phyloP scores from a whole-genome alignment of 805 yeast genomes.

The Cyberlindnera nakhonratchasimensis region DNA sequence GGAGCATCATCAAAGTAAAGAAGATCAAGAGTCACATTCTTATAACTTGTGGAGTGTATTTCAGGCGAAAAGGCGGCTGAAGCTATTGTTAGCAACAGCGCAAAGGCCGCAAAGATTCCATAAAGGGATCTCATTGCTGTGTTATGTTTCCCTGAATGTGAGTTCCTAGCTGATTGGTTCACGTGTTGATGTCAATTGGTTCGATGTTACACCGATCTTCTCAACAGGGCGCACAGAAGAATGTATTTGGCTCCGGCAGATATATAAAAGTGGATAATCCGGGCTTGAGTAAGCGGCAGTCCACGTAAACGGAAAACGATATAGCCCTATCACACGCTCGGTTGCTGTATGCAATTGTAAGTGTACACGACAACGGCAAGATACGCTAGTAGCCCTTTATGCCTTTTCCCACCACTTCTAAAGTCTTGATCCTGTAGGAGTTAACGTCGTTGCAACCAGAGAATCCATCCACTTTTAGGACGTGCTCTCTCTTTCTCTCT shows the following conservation, averaged over 20 bases:
- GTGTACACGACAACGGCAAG: too few relatives aligned
- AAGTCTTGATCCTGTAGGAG: too few relatives aligned
- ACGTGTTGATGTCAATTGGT: too few relatives aligned
- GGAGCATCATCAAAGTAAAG: constrained; percentile 35
- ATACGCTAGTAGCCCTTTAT: too few relatives aligned
- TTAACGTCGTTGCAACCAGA: too few relatives aligned
- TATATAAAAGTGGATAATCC: background rate
- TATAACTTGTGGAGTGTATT: constrained; percentile 10
- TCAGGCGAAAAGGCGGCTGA: constrained; percentile 27
- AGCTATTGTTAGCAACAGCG: constrained; percentile 4
- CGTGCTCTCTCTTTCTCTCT: too few relatives aligned
- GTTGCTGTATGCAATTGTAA: too few relatives aligned
- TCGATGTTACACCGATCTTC: background rate
- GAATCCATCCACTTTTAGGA: too few relatives aligned
- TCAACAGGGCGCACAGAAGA: background rate
- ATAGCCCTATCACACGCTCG: too few relatives aligned
- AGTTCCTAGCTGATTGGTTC: too few relatives aligned
- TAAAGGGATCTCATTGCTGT: background rate
- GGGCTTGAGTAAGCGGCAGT: background rate
- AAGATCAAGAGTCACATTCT: constrained; percentile 16
- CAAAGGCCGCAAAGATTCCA: constrained; percentile 1
- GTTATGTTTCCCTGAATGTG: background rate
- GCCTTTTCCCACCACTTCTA: too few relatives aligned
- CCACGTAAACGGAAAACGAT: too few relatives aligned
- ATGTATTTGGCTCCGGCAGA: background rate